Base-by-base conservation (phyloP, 495 filamentous ascomycete genomes). In the Penicillium ucsense region DNA sequence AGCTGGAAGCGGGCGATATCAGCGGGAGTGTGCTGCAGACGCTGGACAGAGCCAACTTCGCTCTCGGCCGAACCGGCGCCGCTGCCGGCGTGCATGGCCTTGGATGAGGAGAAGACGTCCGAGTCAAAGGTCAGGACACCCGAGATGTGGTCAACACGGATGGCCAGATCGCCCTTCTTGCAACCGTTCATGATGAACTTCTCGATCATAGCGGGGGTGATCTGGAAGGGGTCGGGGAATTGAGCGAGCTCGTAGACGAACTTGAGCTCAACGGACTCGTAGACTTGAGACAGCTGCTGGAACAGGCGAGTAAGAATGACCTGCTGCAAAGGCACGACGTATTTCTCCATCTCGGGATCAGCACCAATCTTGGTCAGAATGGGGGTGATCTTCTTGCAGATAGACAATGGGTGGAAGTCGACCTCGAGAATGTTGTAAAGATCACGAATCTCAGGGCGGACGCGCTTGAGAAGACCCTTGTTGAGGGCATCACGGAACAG, bases 151-250 rank as follows among this genome's bases (percentile, higher is more conserved):
- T 97, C 86, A 59, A 98, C 86, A 48, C 92, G 90, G 60, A 98
- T 95, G 38, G 92, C 84, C 41, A 98, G 78, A 57, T 98, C 94
- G 31, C 92, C 92, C 77, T 98, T 98, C 80, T 98, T 98, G 78
- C 92, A 96, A 50, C 92, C 92, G 69, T 98, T 98, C 92, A 98
- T 98, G 77, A 98, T 96, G 78, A 98, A 98, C 73, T 98, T 98
- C 73, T 98, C 92, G 49, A 98, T 95, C 51, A 86, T 94, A 54
- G 81, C 83, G 35, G 86, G 84, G 52, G 78, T 85, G 54, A 97
- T 89, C 71, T 95, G 85, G 81, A 94, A 97, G 28, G 92, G 91
- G 56, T 94, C 89, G 31, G 92, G 92, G 76, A 98, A 98, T 63
- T 92, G 80, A 47, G 92, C 92, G 31, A 97, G 84, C 57, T 88